These are phyloP conservation scores for Cryptosporidium sp. DNA, from an alignment of 169 alveolate genomes.

Conservation along the genomic window DNA sequence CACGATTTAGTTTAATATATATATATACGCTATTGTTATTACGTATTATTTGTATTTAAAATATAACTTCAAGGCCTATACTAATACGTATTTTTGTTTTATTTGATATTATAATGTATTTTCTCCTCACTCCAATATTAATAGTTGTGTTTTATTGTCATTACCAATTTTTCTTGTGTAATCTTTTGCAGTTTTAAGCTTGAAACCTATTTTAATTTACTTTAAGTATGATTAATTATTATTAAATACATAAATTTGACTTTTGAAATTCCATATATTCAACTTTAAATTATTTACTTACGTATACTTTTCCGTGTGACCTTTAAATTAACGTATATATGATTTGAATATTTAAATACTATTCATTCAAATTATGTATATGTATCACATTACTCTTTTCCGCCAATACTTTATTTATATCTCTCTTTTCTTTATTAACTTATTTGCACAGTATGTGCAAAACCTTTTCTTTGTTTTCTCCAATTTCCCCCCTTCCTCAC, in stretches of 20 bases:
- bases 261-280: background rate
- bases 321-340: background rate
- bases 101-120: background rate
- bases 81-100: background rate
- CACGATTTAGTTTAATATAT: background rate
- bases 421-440: background rate
- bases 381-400: background rate
- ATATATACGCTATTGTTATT: background rate
- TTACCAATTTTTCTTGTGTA: background rate
- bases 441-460: conserved; percentile 11
- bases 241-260: background rate
- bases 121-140: background rate
- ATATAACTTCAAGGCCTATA: background rate
- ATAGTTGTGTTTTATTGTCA: background rate
- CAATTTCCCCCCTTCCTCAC: background rate
- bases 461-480: background rate
- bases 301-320: background rate
- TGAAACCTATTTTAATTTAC: background rate
- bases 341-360: no score
- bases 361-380: no score
- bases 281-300: background rate
- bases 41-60: background rate
- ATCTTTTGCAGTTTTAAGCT: background rate
- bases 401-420: background rate
- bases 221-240: background rate